A percentile compares a stretch with the other conserved stretches of the same genome.
These are phyloP conservation scores for Calocybe gambosa DNA, from an alignment of 1,284 basidiomycete species.

Conservation along the genomic window DNA sequence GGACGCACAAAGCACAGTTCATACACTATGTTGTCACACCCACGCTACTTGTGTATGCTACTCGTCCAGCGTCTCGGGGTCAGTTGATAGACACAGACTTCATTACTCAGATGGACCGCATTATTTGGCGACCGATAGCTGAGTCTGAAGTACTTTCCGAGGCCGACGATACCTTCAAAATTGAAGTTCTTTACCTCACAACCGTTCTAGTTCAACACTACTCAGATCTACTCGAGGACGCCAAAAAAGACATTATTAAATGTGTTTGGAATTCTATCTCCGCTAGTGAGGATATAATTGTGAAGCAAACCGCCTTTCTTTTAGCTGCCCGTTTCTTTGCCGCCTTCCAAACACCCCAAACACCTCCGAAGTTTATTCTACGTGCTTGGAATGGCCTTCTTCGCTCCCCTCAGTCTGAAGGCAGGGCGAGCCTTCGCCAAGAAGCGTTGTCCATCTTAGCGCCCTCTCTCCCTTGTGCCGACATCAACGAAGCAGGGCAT, in stretches of 20 bases:
- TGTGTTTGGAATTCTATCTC: slow-evolving; percentile 90
- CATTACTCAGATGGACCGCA: slow-evolving; percentile 61
- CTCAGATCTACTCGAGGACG: slow-evolving; percentile 69
- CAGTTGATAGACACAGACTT: slow-evolving; percentile 69
- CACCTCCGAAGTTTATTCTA: slow-evolving; percentile 89
- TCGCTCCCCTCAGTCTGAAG: slow-evolving; percentile 75
- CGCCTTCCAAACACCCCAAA: slow-evolving; percentile 83
- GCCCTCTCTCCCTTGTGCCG: slow-evolving; percentile 69
- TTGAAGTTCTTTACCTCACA: slow-evolving; percentile 90
- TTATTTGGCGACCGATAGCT: slow-evolving; percentile 78
- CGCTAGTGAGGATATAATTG: slow-evolving; percentile 79
- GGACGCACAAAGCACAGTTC: slow-evolving; percentile 82
- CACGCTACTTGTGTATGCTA: slow-evolving; percentile 75
- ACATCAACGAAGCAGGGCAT: slow-evolving; percentile 52
- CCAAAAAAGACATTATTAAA: slow-evolving; percentile 93
- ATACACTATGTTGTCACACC: slow-evolving; percentile 90
- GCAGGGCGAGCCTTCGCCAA: slow-evolving; percentile 77
- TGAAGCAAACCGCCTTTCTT: slow-evolving; percentile 93
- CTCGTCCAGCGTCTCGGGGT: slow-evolving; percentile 42
- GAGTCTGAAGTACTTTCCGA: slow-evolving; percentile 52
- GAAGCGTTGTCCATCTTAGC: slow-evolving; percentile 88
- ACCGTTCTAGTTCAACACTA: slow-evolving; percentile 88
- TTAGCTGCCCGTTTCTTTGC: slow-evolving; percentile 94
- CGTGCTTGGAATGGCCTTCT: slow-evolving; percentile 95
- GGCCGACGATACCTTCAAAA: slow-evolving; percentile 77